Evolutionary conservation across 1,139 yeast species (phyloP), one percentile per base, ranked within the genome.

Genomic region (Trichomonascaceae sp.): DNA sequence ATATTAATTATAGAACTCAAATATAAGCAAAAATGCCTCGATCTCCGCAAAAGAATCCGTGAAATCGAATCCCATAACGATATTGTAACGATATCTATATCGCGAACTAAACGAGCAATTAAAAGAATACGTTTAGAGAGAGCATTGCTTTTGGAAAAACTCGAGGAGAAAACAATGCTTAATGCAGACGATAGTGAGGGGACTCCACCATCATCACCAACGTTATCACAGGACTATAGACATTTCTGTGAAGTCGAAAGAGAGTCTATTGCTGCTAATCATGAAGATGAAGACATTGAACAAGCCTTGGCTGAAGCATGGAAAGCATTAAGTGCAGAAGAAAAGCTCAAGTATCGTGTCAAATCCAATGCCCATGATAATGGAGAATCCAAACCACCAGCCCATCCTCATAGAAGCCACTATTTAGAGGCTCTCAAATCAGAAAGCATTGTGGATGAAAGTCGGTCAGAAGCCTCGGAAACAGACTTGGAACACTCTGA

Each of bases 51-150:
- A 60, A 78, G 95, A 63, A 84, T 93, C 48, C 74, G 76, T 13
- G 90, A 86, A 61, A 78, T 91, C 44, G 96, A 91, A 65, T 84
- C 81, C 53, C 83, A 83, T 66, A 95, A 93, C 68, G 95, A 89
- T 65, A 73, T 83, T 8, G 82, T 90, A 52, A 80, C 91, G 0
- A 73, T 90, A 43, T 90, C 96, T 1, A 81, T 93, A 43, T 80
- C 86, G 17, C 80, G 97, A 63, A 85, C 96, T 8, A 83, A 87
- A 61, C 78, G 83, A 20, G 81, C 91, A 6, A 83, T 91, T 38
- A 83, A 91, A 61, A 75, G 98, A 59, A 74, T 88, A 52, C 80
- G 96, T 56, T 76, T 90, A 45, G 98, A 93, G 66, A 85, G 95
- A 63, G 81, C 91, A 1, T 75, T 91, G 30, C 72, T 93, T 50